phyloP scores from a whole-genome alignment of 163 green algal species.

The Botryococcus braunii region DNA sequence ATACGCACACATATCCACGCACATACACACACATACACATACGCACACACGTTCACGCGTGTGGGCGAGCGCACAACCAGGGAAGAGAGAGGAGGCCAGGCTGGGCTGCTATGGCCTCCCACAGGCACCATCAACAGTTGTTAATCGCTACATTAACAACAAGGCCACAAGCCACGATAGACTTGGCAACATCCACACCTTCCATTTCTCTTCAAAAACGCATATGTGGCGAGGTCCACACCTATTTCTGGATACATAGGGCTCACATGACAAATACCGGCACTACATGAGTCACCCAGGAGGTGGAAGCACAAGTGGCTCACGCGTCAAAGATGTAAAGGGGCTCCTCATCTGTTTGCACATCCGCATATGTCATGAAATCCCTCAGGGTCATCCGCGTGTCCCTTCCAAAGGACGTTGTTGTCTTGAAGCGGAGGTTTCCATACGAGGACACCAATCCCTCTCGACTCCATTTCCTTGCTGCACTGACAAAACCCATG shows the following conservation, averaged over 20 bases:
- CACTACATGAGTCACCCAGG: slow-evolving; percentile 3
- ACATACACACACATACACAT: too few species aligned
- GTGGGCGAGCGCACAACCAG: too few species aligned
- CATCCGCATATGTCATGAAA: slow-evolving; percentile 13
- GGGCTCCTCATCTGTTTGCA: slow-evolving; percentile 29
- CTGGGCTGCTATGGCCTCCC: too few species aligned
- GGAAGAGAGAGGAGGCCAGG: too few species aligned
- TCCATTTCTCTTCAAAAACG: too few species aligned
- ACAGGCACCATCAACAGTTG: too few species aligned
- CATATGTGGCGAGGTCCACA: too few species aligned
- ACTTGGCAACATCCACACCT: too few species aligned
- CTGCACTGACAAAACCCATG: slow-evolving; percentile 1
- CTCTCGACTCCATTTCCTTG: neutral
- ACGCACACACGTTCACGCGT: too few species aligned
- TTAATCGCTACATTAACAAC: too few species aligned
- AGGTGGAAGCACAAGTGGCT: neutral
- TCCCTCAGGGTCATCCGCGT: slow-evolving; percentile 11
- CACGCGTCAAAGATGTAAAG: slow-evolving; percentile 38
- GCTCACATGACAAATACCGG: neutral
- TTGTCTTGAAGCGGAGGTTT: neutral
- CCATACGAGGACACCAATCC: neutral
- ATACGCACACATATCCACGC: too few species aligned
- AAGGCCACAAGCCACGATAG: too few species aligned
- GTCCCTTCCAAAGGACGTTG: neutral
- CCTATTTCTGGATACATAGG: neutral